These are phyloP conservation scores for Lactarius evosmus DNA, from an alignment of 768 basidiomycete species.

Conservation along the genomic window DNA sequence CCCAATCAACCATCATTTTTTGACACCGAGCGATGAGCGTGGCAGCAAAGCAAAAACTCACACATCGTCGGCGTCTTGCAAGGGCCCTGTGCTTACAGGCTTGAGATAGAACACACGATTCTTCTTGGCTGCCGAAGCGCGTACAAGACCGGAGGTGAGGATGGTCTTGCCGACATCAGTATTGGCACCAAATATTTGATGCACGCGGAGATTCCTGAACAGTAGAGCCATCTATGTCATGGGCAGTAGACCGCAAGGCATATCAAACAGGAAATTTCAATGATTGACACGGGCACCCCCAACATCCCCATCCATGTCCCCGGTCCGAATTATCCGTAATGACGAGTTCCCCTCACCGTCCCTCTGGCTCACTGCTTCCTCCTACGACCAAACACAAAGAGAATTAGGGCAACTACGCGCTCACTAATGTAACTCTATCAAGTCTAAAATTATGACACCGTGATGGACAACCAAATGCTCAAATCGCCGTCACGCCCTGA, in stretches of 20 bases:
- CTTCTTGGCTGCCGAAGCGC: constrained; percentile 62
- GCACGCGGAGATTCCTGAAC: constrained; percentile 79
- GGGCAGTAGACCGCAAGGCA: background rate
- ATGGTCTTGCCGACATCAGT: constrained; percentile 96
- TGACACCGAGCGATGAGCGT: constrained; percentile 3
- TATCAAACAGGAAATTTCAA: background rate
- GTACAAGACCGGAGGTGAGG: constrained; percentile 77
- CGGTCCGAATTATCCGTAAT: background rate
- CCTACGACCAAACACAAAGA: background rate
- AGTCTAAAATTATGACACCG: background rate
- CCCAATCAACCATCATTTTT: constrained; percentile 8
- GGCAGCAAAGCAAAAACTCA: constrained; percentile 32
- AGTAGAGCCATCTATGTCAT: constrained; percentile 64
- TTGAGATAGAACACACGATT: constrained; percentile 70
- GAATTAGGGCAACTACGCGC: background rate
- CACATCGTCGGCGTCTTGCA: constrained; percentile 81
- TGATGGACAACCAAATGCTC: background rate
- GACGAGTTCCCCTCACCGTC: background rate
- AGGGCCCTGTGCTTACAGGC: constrained; percentile 86
- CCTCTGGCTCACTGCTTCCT: background rate
- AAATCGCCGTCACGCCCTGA: constrained; percentile 7
- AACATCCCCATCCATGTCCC: background rate
- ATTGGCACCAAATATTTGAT: constrained; percentile 94
- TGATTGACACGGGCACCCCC: background rate
- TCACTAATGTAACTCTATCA: constrained; percentile 1